Percentiles rank a stretch among this genome's conserved stretches.
These are phyloP conservation scores for Balansia obtecta DNA, from an alignment of 2,329 filamentous ascomycete genomes.

Conservation along the genomic window DNA sequence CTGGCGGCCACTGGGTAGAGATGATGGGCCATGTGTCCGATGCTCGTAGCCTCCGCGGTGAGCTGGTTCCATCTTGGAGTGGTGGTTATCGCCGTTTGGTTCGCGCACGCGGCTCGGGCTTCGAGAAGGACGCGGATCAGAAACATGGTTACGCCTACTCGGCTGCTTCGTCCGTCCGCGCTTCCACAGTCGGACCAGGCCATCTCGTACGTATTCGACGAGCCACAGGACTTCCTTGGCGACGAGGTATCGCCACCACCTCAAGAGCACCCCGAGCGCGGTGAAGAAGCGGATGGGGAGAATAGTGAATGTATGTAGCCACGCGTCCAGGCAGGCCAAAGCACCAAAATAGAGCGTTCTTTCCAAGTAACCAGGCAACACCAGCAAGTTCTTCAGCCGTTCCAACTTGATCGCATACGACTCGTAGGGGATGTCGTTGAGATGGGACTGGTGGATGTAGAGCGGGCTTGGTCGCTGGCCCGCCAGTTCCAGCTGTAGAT, in stretches of 20 bases:
- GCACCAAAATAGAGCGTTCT: conserved; percentile 77
- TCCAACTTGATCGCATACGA: conserved; percentile 88
- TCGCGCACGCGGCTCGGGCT: conserved; percentile 25
- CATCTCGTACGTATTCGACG: conserved; percentile 64
- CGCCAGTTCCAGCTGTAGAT: conserved; percentile 52
- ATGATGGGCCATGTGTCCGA: conserved; percentile 2
- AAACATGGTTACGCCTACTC: conserved; percentile 19
- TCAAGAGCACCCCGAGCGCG: conserved; percentile 60
- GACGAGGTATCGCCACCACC: conserved; percentile 67
- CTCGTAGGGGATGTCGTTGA: conserved; percentile 63
- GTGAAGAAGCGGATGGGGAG: conserved; percentile 79
- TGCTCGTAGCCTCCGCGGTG: not conserved
- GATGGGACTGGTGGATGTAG: conserved; percentile 50
- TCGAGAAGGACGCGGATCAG: conserved; percentile 26
- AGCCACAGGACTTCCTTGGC: conserved; percentile 62
- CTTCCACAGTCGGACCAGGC: conserved; percentile 67
- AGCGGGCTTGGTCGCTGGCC: conserved; percentile 49
- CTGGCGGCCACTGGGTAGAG: conserved; percentile 11
- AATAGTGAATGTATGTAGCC: conserved; percentile 95
- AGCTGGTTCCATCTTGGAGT: no score
- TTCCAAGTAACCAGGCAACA: conserved; percentile 73
- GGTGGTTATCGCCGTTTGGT: conserved; percentile 11
- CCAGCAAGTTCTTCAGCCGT: conserved; percentile 75
- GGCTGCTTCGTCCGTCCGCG: conserved; percentile 34
- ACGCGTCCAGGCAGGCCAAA: conserved; percentile 84